Evolutionary conservation across 1,139 yeast species (phyloP).

Genomic region (Taphrina deformans): DNA sequence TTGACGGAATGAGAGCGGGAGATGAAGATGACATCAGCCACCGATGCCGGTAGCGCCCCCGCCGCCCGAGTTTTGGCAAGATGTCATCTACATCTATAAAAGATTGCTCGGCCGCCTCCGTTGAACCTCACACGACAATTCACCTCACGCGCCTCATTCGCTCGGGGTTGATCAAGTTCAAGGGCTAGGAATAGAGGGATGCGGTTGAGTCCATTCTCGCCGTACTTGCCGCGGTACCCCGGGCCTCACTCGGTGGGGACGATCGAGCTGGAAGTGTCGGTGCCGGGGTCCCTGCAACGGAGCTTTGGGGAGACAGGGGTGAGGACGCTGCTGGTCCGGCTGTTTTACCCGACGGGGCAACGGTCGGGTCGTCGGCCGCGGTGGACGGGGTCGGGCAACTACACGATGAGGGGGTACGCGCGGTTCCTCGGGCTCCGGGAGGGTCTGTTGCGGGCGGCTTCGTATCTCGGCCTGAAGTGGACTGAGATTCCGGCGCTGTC

Average conservation of each 20-base stretch:
- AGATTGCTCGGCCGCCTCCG: not conserved
- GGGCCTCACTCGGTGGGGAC: constrained; percentile 40
- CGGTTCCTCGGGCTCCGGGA: constrained; percentile 27
- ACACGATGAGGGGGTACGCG: constrained; percentile 31
- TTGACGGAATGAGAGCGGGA: too few species aligned
- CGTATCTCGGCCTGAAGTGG: constrained; percentile 34
- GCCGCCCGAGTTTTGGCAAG: too few species aligned
- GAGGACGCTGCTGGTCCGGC: constrained; percentile 40
- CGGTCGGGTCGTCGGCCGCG: constrained; percentile 24
- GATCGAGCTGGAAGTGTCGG: constrained; percentile 39
- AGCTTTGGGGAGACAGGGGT: constrained; percentile 35
- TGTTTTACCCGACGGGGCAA: constrained; percentile 38
- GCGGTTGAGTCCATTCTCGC: constrained; percentile 29
- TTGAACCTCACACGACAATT: not conserved
- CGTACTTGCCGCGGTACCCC: constrained; percentile 38
- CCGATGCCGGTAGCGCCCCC: not conserved
- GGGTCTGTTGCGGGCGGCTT: constrained; percentile 30
- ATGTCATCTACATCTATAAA: not conserved
- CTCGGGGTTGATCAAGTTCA: too few species aligned
- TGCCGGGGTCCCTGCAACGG: constrained; percentile 37
- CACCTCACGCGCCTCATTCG: too few species aligned
- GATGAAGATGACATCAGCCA: not conserved
- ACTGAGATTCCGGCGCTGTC: constrained; percentile 37
- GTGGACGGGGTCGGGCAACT: constrained; percentile 37
- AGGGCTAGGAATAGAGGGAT: too few species aligned